Evolutionary conservation across 345 rosid species (phyloP).

Genomic region (Eucalyptus marginata): DNA sequence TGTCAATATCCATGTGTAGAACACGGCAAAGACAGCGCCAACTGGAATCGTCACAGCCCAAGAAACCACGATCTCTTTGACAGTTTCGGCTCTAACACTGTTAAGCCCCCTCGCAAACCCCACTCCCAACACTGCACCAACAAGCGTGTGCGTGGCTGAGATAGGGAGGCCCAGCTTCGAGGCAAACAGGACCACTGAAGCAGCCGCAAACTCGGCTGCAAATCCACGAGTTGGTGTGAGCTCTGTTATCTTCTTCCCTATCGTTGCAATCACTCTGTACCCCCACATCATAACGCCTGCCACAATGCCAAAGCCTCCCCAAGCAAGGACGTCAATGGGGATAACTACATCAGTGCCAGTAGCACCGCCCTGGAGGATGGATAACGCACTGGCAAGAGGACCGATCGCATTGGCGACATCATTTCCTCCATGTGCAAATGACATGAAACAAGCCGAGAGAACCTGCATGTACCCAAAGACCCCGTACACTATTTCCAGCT

Average conservation of each 20-base stretch:
- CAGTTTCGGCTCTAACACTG: conserved; percentile 75
- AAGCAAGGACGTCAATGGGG: conserved; percentile 73
- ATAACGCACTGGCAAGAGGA: conserved; percentile 75
- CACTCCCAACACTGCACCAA: conserved; percentile 97
- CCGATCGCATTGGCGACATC: conserved; percentile 96
- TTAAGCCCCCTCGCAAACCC: conserved; percentile 88
- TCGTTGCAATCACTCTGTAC: conserved; percentile 84
- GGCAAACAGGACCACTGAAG: conserved; percentile 78
- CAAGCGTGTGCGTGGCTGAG: conserved; percentile 90
- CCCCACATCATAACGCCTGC: conserved; percentile 89
- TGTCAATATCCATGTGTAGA: conserved; percentile 80
- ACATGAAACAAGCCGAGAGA: conserved; percentile 96
- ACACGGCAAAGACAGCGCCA: conserved; percentile 57
- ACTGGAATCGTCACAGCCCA: conserved; percentile 91
- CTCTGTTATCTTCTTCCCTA: conserved; percentile 88
- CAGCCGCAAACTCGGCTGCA: conserved; percentile 91
- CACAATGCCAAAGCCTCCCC: conserved; percentile 97
- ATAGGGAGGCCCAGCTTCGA: conserved; percentile 83
- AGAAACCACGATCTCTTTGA: conserved; percentile 72
- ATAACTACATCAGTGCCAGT: conserved; percentile 46
- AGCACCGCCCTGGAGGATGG: conserved; percentile 63
- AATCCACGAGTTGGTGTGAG: conserved; percentile 92
- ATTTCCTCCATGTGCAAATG: conserved; percentile 91
- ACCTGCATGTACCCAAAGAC: conserved; percentile 91
- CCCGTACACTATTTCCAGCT: conserved; percentile 83